Base-by-base conservation (phyloP, 2,329 filamentous ascomycete species). In the Clarireedia paspali region DNA sequence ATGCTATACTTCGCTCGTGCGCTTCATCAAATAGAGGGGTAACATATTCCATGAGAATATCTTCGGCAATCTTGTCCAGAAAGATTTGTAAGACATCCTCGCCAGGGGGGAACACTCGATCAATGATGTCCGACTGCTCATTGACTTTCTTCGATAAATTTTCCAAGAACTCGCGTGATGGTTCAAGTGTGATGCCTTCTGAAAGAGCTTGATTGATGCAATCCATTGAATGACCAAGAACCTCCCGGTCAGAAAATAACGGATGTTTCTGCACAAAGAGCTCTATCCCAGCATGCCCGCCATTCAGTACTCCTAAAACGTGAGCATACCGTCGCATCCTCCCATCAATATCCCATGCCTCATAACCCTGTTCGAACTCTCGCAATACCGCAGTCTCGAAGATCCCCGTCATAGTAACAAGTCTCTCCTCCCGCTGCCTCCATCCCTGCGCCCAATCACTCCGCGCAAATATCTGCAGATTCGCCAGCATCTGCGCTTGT, bases 281-380 rank as follows among this genome's bases (percentile, higher is more conserved):
- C 53, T 97, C 90, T 48, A 95, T 77, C 9, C 83, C 89, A 14
- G 87, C 85, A 42, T 79, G 78, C 15, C 90, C 91, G 26, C 89
- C 90, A 68, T 95, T 95, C 46, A 99, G 76, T 2, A 81, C 80
- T 57, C 88, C 84, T 56, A 99, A 74, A 15, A 99, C 91, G 64
- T 90, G 84, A 2, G 91, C 91, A 71, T 96, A 97, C 66, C 88
- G 83, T 63, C 81, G 84, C 92, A 97, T 96, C 53, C 85, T 80
- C 2, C 89, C 91, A 62, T 95, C 88, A 53, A 95, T 84, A 69
- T 99, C 92, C 74, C 87, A 88, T 45, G 84, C 85, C 69, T 94
- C 89, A 63, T 95, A 95, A 4, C 90, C 94, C 67, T 94, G 88
- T 71, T 95, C 88, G 63, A 99, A 99, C 70, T 99, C 94, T 49